Base-by-base conservation (phyloP, 2,329 filamentous ascomycete genomes). In the Plectosphaerella plurivora region DNA sequence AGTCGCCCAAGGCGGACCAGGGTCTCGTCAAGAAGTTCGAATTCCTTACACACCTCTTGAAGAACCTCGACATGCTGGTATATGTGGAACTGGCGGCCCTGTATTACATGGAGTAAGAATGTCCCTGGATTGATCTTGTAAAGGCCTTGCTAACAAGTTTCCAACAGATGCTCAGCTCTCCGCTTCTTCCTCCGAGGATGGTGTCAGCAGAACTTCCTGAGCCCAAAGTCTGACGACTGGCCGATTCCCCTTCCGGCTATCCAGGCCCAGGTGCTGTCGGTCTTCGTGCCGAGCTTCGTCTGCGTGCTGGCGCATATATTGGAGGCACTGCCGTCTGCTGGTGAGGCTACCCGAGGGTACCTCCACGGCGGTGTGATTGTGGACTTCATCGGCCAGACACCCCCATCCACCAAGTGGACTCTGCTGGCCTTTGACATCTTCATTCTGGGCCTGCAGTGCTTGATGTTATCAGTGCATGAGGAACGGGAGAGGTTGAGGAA, bases 51-150 rank as follows among this genome's bases (percentile, higher is more conserved):
- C 77, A 84, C 59, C 72, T 88, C 55, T 78, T 84, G 59, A 73
- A 74, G 61, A 81, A 76, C 55, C 71, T 88, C 53, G 84, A 88
- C 69, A 77, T 79, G 60, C 62, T 87, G 45, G 78, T 86, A 47
- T 85, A 84, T 65, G 80, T 78, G 41, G 83, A 88, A 70, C 71
- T 88, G 52, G 84, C 81, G 61, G 75, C 79, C 44, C 60, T 88
- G 59, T 88, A 88, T 65, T 88, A 87, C 65, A 83, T 88, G 79
- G 85, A 88, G 84, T 88, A 73, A 52, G 78, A 65, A n/a, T 42
- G 42, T 18, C 18, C 24, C 25, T 20, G 15, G 45, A 42, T 15
- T 12, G 12, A 14, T 33, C 5, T 33, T 12, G 35, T 6, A 41
- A 24, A 15, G n/a, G 28, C 36, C 35, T 50, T 25, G 16, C 3